Evolutionary conservation across 192 early-diverging fungal species (phyloP), one percentile per base, ranked within the genome.

Genomic region (Cetraspora pellucida): DNA sequence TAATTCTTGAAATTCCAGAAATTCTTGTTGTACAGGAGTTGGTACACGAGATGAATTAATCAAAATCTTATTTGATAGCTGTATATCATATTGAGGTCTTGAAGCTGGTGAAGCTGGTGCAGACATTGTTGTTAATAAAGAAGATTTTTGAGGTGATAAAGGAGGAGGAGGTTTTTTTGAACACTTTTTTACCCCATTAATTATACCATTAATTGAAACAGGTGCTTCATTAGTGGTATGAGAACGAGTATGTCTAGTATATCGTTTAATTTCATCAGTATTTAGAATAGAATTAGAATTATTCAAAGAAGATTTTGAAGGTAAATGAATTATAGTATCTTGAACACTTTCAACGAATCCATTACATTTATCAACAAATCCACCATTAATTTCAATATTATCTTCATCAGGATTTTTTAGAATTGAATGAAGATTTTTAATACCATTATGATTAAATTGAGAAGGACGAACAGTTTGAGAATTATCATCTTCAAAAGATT

Each of bases 1-100:
- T 5, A 45, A 46, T 75, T 75, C 73, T 21, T 25, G 58, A 75
- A 63, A 75, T 23, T 61, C 59, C 11, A 21, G 73, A 61, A 59
- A n/a, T 17, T 16, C 17, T 5, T 60, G 2, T 37, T 37, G 31
- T 37, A 58, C 21, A 21, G 73, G 31, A 9, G 57, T 10, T 10
- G 28, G 25, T 23, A 28, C 21, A 10, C 19, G 17, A 37, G 37
- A 28, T n/a, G 37, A 37, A 37, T 0, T 31, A 37, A 37, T 43
- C 37, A 10, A 10, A 37, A 37, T 37, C 10, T 65, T 4, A 43
- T 30, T 7, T 19, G 37, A 28, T 21, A 37, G 19, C 14, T 11
- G 19, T 52, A 19, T 19, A 19, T 4, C 13, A 52, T 4, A 4
- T 13, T 19, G 16, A 10, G 37, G 2, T 45, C 30, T 23, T 28